phyloP scores from a whole-genome alignment of 345 rosid species.

The Lenwebbia sp. region DNA sequence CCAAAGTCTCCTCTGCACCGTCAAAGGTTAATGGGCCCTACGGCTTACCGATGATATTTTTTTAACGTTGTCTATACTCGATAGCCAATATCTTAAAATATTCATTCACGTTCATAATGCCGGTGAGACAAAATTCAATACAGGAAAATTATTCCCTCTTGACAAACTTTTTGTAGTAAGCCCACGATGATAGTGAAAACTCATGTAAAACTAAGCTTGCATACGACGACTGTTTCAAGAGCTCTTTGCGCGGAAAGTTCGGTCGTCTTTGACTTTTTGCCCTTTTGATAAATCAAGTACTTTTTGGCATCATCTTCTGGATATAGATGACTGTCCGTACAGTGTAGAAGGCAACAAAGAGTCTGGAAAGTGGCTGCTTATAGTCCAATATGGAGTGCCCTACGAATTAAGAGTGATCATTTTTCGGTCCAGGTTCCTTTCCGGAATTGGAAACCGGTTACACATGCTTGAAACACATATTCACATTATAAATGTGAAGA shows the following conservation, averaged over 20 bases:
- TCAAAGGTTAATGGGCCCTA: not conserved
- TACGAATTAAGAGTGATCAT: too few species aligned
- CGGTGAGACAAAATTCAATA: not conserved
- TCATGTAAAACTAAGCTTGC: too few species aligned
- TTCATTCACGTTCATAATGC: not conserved
- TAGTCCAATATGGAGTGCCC: too few species aligned
- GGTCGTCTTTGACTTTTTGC: not conserved
- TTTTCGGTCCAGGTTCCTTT: too few species aligned
- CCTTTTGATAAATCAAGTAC: too few species aligned
- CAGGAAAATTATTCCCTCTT: not conserved
- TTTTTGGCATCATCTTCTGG: too few species aligned
- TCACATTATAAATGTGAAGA: too few species aligned
- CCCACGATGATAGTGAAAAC: not conserved
- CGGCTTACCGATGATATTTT: not conserved
- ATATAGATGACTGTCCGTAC: too few species aligned
- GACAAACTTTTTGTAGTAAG: not conserved
- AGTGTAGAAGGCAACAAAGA: too few species aligned
- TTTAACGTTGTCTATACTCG: not conserved
- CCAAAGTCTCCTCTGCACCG: not conserved
- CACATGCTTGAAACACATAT: too few species aligned
- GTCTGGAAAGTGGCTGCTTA: too few species aligned
- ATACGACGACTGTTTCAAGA: not conserved
- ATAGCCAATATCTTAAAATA: not conserved
- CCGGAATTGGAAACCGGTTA: too few species aligned
- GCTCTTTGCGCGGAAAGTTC: not conserved